Evolutionary conservation across 2,329 filamentous ascomycete species (phyloP).

Genomic region (Colletotrichum musicola): DNA sequence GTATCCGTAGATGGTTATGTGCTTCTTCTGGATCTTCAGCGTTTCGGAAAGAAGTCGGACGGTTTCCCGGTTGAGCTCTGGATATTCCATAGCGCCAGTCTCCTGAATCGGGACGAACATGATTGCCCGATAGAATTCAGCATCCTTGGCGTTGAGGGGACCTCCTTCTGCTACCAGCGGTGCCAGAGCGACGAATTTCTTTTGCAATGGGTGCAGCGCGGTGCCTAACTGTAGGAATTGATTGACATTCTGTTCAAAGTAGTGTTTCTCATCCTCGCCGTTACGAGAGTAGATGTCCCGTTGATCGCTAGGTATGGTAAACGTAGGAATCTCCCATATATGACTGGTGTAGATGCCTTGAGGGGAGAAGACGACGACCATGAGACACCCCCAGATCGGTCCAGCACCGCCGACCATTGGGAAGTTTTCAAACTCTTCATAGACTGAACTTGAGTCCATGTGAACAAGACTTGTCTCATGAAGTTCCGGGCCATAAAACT

Average conservation of each 20-base stretch:
- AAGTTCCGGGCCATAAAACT: conserved; percentile 30
- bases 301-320: conserved; percentile 8
- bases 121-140: conserved; percentile 29
- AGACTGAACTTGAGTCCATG: conserved; percentile 19
- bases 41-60: conserved; percentile 11
- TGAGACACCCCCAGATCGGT: conserved; percentile 39
- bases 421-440: conserved; percentile 12
- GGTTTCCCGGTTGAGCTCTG: not conserved
- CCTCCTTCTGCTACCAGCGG: not conserved
- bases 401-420: conserved; percentile 33
- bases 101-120: conserved; percentile 18
- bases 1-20: conserved; percentile 27
- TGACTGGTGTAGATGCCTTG: conserved; percentile 38
- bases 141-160: conserved; percentile 9
- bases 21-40: conserved; percentile 17
- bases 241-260: conserved; percentile 30
- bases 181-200: conserved; percentile 17
- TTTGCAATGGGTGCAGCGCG: not conserved
- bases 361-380: conserved; percentile 29
- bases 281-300: not conserved
- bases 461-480: conserved; percentile 1
- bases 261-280: not conserved
- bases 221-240: conserved; percentile 24
- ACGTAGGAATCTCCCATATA: conserved; percentile 39
- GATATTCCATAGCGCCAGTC: conserved; percentile 11